phyloP scores from a whole-genome alignment of 2,329 filamentous ascomycete species.

The Penicillium italicum region DNA sequence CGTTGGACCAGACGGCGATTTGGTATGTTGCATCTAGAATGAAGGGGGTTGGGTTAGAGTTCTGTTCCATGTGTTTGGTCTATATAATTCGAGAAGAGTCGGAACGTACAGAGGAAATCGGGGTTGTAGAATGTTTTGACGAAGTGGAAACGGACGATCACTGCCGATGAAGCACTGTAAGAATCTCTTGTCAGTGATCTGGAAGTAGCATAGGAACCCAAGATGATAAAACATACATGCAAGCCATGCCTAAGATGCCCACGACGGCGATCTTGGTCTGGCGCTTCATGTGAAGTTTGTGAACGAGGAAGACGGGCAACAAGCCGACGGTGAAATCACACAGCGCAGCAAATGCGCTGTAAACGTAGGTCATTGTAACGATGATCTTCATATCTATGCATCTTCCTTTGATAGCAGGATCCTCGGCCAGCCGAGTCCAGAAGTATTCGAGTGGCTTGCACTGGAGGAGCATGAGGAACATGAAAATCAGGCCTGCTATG shows the following conservation, averaged over 20 bases:
- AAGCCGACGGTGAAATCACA: constrained; percentile 54
- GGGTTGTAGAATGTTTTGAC: constrained; percentile 36
- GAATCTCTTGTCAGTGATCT: neutral
- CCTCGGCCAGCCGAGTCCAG: constrained; percentile 40
- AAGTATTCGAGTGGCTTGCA: constrained; percentile 51
- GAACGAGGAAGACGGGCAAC: constrained; percentile 54
- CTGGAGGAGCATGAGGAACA: constrained; percentile 54
- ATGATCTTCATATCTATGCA: constrained; percentile 43
- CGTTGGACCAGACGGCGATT: constrained; percentile 40
- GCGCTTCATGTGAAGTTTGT: constrained; percentile 53
- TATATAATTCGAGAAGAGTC: no score
- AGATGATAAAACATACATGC: constrained; percentile 37
- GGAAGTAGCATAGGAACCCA: neutral
- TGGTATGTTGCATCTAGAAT: constrained; percentile 42
- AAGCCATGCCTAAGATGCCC: constrained; percentile 55
- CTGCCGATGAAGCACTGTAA: constrained; percentile 41
- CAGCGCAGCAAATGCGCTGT: constrained; percentile 31
- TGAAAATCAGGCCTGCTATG: constrained; percentile 47
- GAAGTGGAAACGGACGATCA: constrained; percentile 47
- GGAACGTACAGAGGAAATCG: constrained; percentile 33
- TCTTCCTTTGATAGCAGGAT: constrained; percentile 32
- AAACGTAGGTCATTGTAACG: constrained; percentile 35
- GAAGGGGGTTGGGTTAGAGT: neutral
- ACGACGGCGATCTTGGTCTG: constrained; percentile 53
- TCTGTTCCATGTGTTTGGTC: neutral